These are phyloP conservation scores for Cephalotrichum gorgonifer DNA, from an alignment of 2,329 filamentous ascomycete species.

Conservation along the genomic window DNA sequence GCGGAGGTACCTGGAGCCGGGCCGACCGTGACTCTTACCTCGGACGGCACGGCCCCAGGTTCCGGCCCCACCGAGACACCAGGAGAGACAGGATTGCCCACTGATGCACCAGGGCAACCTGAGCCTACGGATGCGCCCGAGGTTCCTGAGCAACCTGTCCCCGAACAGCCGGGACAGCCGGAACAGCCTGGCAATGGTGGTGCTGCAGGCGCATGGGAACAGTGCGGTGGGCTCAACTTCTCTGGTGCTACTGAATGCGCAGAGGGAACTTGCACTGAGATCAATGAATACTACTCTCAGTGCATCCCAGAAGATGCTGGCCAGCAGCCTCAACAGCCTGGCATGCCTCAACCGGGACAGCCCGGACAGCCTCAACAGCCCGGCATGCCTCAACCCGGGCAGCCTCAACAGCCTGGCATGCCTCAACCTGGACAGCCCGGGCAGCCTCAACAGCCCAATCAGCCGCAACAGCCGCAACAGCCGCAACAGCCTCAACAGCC, in stretches of 20 bases:
- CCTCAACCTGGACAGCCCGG: too few relatives aligned
- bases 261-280: constrained; percentile 16
- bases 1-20: not conserved
- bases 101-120: not conserved
- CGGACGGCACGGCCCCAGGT: not conserved
- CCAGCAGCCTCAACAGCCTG: too few relatives aligned
- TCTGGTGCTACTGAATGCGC: constrained; percentile 16
- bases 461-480: too few relatives aligned
- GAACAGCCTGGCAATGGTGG: not conserved
- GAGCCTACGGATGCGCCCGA: not conserved
- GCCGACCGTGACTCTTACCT: not conserved
- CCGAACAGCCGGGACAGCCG: not conserved
- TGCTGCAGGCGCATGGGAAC: constrained; percentile 1
- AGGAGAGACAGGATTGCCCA: not conserved
- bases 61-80: not conserved
- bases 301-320: constrained; percentile 22
- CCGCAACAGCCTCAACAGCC: too few relatives aligned
- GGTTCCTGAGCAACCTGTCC: not conserved
- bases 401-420: too few relatives aligned
- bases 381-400: too few relatives aligned
- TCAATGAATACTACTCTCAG: constrained; percentile 17
- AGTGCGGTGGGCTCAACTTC: constrained; percentile 15
- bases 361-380: too few relatives aligned
- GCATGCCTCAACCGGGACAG: too few relatives aligned
- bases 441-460: too few relatives aligned